Base-by-base conservation (phyloP, 1,284 basidiomycete genomes). In the Ganoderma meredithae region DNA sequence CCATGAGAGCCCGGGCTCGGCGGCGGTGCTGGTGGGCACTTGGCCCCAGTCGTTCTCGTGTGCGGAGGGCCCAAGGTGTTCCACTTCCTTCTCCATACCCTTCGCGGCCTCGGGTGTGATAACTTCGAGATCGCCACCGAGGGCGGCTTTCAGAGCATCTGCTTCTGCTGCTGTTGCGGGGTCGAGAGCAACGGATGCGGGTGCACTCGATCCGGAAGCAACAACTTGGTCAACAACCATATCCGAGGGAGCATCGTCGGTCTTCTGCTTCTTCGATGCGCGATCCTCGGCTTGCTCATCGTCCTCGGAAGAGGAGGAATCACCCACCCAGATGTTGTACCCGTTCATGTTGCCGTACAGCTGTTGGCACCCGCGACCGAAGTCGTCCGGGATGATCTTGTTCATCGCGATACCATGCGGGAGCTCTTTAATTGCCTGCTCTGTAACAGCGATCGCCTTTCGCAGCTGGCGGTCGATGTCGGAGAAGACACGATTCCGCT, bases 401-500 rank as follows among this genome's bases (percentile, higher is more conserved):
- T 85, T 85, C 33, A 92, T 79, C 66, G 82, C 80, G 65, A 84
- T 83, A 0, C 87, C 88, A 59, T 83, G 72, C 1, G 88, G 88
- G 1, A 94, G 84, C 75, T 93, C 89, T 19, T 79, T 80, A 53
- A 80, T 78, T 0, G 89, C 92, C 19, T 75, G 74, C 62, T 87
- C 83, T 47, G 85, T 77, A 41, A 86, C 76, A 5, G 77, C 79
- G 13, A 89, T 74, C 1, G 89, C 86, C n/a, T 76, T 79, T 43
- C 80, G 80, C 62, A 93, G 77, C 3, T 79, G 81, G 1, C 81
- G 79, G 62, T 88, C 84, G 63, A 81, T 77, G 67, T 82, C 81
- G 55, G 82, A 83, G 49, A 92, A 80, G 25, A 88, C 84, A n/a
- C 80, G 76, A 73, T 86, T 89, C 27, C 88, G 85, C 15, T 90